Percentiles rank a stretch among this genome's conserved stretches.
phyloP scores from a whole-genome alignment of 1,284 basidiomycete species.

The Kalmanozyma brasiliensis region DNA sequence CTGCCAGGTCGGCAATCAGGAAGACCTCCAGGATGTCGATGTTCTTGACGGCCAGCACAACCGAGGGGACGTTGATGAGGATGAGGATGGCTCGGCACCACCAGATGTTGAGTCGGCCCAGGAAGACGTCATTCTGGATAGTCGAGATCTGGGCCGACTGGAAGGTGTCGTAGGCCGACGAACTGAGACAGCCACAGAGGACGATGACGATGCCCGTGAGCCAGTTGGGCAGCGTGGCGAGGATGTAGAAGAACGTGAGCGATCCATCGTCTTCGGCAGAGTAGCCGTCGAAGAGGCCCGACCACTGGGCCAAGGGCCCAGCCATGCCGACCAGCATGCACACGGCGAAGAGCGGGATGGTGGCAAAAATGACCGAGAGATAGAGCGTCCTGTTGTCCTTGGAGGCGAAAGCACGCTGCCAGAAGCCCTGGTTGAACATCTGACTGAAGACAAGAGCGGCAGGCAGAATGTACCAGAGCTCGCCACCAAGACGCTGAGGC shows the following conservation, averaged over 20 bases:
- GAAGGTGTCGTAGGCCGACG: slow-evolving; percentile 68
- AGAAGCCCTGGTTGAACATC: slow-evolving; percentile 68
- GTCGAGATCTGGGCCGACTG: slow-evolving; percentile 68
- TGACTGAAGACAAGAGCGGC: slow-evolving; percentile 65
- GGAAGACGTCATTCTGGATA: slow-evolving; percentile 67
- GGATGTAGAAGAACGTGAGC: slow-evolving; percentile 62
- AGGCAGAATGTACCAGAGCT: slow-evolving; percentile 66
- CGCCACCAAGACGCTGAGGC: slow-evolving; percentile 61
- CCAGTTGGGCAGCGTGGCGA: slow-evolving; percentile 65
- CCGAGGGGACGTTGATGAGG: slow-evolving; percentile 62
- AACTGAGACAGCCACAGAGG: slow-evolving; percentile 62
- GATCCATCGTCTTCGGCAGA: slow-evolving; percentile 62
- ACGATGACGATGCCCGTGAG: slow-evolving; percentile 65
- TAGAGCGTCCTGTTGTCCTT: slow-evolving; percentile 63
- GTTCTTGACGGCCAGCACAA: slow-evolving; percentile 63
- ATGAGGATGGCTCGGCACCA: slow-evolving; percentile 63
- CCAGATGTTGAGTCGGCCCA: slow-evolving; percentile 67
- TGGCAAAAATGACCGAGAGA: slow-evolving; percentile 60
- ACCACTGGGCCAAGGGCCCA: slow-evolving; percentile 64
- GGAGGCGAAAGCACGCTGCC: slow-evolving; percentile 67
- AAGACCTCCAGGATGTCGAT: slow-evolving; percentile 68
- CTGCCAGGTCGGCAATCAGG: slow-evolving; percentile 65
- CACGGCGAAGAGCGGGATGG: slow-evolving; percentile 64
- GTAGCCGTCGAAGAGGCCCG: slow-evolving; percentile 58
- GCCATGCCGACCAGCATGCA: slow-evolving; percentile 66